Percentiles rank a stretch among this genome's conserved stretches.
Evolutionary conservation across 768 basidiomycete species (phyloP).

Genomic region (Mycena vitilis): DNA sequence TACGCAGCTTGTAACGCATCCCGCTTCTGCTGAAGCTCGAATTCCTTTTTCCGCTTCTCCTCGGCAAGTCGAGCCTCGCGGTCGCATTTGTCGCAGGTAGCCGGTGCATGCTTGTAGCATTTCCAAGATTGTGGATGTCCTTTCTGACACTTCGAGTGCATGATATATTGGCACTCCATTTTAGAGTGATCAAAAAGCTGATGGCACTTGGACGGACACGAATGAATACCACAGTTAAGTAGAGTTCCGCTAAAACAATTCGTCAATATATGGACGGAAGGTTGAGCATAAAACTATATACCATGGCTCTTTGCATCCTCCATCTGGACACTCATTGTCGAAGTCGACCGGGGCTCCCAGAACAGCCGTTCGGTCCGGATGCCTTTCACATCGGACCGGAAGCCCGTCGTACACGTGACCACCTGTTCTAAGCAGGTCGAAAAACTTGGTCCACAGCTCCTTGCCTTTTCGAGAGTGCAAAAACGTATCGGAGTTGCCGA

Average conservation of each 20-base stretch:
- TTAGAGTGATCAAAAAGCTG: constrained; percentile 64
- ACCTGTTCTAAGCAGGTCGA: constrained; percentile 54
- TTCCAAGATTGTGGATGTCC: constrained; percentile 57
- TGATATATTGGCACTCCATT: constrained; percentile 56
- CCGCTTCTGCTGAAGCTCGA: constrained; percentile 51
- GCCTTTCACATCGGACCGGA: constrained; percentile 68
- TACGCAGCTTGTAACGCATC: constrained; percentile 51
- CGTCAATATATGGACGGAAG: not conserved
- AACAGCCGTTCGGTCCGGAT: constrained; percentile 54
- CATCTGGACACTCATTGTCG: constrained; percentile 64
- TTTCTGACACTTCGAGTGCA: constrained; percentile 54
- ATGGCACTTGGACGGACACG: constrained; percentile 73
- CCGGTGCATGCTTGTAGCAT: constrained; percentile 49
- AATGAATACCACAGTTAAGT: constrained; percentile 64
- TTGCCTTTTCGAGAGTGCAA: constrained; percentile 60
- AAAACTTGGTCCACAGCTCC: constrained; percentile 63
- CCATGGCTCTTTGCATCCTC: constrained; percentile 73
- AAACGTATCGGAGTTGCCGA: constrained; percentile 75
- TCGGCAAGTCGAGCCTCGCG: constrained; percentile 51
- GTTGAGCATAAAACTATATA: constrained; percentile 42
- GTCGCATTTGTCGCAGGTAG: constrained; percentile 51
- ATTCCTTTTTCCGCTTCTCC: constrained; percentile 46
- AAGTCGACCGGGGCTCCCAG: constrained; percentile 61
- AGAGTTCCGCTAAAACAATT: constrained; percentile 52
- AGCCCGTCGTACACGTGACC: constrained; percentile 69